These are phyloP conservation scores for Phytophthora lateralis DNA, from an alignment of 352 stramenopile genomes.

Conservation along the genomic window DNA sequence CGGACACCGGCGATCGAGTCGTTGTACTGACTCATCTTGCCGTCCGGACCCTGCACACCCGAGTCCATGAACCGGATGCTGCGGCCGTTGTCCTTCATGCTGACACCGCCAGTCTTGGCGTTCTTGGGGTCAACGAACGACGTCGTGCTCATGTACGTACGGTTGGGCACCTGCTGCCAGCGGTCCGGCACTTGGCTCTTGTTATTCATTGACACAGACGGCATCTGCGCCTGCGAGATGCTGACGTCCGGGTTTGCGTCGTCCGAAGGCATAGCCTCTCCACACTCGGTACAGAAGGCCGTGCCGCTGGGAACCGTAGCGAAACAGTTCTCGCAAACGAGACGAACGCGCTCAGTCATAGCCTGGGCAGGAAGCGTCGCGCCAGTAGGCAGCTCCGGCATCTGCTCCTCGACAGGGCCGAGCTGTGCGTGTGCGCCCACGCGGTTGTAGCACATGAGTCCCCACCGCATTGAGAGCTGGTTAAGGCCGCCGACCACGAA, in stretches of 20 bases:
- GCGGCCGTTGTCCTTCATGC: slow-evolving; percentile 75
- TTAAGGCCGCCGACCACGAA: slow-evolving; percentile 69
- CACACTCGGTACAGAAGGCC: slow-evolving; percentile 90
- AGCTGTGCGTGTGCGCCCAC: slow-evolving; percentile 77
- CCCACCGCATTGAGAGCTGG: slow-evolving; percentile 88
- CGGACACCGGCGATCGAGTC: slow-evolving; percentile 70
- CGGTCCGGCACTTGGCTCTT: slow-evolving; percentile 75
- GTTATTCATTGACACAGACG: slow-evolving; percentile 81
- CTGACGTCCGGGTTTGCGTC: slow-evolving; percentile 79
- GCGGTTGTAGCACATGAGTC: slow-evolving; percentile 89
- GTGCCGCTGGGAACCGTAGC: slow-evolving; percentile 81
- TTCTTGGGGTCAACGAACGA: slow-evolving; percentile 90
- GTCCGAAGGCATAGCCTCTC: slow-evolving; percentile 82
- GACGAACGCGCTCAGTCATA: slow-evolving; percentile 65
- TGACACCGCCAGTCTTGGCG: slow-evolving; percentile 67
- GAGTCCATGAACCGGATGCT: slow-evolving; percentile 90
- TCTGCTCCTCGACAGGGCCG: slow-evolving; percentile 64
- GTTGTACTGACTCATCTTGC: slow-evolving; percentile 86
- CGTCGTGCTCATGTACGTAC: slow-evolving; percentile 85
- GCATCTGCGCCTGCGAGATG: slow-evolving; percentile 89
- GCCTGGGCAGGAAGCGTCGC: slow-evolving; percentile 64
- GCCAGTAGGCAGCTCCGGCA: slow-evolving; percentile 77
- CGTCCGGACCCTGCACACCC: slow-evolving; percentile 82
- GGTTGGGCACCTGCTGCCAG: slow-evolving; percentile 87
- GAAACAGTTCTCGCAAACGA: slow-evolving; percentile 92